Conservation (phyloP, 1,284 basidiomycete genomes). For the Blastosporella zonata region DNA sequence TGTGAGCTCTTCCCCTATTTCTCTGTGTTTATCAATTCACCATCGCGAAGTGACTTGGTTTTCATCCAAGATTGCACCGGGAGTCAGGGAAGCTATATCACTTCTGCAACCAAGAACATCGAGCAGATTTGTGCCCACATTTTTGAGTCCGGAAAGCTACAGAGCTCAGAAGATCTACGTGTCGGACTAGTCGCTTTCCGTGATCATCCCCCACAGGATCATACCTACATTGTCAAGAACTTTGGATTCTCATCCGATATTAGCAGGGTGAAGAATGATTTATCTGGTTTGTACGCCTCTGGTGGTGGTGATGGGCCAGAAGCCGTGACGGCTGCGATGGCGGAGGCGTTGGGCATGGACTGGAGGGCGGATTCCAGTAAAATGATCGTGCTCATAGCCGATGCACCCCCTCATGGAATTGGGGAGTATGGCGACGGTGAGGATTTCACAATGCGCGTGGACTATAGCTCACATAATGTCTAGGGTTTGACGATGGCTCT, state of each 20-base stretch:
- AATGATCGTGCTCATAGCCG: conserved; percentile 95
- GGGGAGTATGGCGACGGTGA: conserved; percentile 90
- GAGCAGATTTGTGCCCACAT: conserved; percentile 96
- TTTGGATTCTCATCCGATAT: conserved; percentile 95
- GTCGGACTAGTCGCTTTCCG: conserved; percentile 89
- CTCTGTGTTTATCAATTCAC: conserved; percentile 12
- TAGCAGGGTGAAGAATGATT: conserved; percentile 79
- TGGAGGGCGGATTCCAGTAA: conserved; percentile 91
- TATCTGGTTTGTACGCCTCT: conserved; percentile 85
- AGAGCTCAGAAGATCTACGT: conserved; percentile 83
- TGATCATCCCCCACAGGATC: conserved; percentile 95
- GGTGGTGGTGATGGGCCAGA: conserved; percentile 98
- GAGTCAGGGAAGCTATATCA: conserved; percentile 80
- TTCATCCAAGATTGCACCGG: conserved; percentile 93
- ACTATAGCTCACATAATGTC: conserved; percentile 6
- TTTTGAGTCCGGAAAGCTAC: conserved; percentile 90
- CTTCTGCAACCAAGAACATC: conserved; percentile 96
- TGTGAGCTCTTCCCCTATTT: conserved; percentile 47
- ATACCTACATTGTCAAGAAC: conserved; percentile 89
- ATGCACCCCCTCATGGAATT: conserved; percentile 96
- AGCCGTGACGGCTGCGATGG: conserved; percentile 93
- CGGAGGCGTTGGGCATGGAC: conserved; percentile 83
- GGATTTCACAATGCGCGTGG: conserved; percentile 21
- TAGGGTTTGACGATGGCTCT: conserved; percentile 88
- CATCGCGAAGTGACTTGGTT: conserved; percentile 68